These are phyloP conservation scores for Hirsutella rhossiliensis DNA, from an alignment of 2,329 filamentous ascomycete species.

Conservation along the genomic window DNA sequence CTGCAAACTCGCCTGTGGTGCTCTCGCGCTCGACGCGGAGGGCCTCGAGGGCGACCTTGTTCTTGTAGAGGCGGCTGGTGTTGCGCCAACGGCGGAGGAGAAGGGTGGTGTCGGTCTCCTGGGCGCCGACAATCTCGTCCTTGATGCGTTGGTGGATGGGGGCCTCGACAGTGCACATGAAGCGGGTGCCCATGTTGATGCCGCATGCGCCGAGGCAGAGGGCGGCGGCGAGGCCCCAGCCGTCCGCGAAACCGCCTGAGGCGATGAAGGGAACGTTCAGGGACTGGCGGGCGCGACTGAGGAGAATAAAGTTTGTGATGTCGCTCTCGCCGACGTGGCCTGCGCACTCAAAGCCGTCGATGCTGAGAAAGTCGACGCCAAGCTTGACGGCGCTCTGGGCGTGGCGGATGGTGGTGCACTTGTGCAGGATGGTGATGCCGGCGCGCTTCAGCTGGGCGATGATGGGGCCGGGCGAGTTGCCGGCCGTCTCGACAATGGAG, in stretches of 20 bases:
- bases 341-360: conserved; percentile 96
- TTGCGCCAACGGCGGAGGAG: conserved; percentile 88
- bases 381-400: conserved; percentile 85
- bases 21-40: conserved; percentile 76
- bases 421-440: conserved; percentile 75
- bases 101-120: conserved; percentile 85
- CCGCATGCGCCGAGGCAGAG: conserved; percentile 82
- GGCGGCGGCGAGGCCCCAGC: conserved; percentile 82
- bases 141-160: conserved; percentile 93
- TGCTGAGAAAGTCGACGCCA: conserved; percentile 91
- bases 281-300: conserved; percentile 72
- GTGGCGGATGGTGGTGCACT: conserved; percentile 94
- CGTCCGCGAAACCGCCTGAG: conserved; percentile 90
- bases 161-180: conserved; percentile 91
- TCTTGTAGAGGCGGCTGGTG: conserved; percentile 77
- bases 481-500: conserved; percentile 83
- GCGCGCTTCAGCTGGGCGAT: conserved; percentile 80
- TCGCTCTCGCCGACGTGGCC: conserved; percentile 79
- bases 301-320: conserved; percentile 82
- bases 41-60: conserved; percentile 74
- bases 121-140: conserved; percentile 74
- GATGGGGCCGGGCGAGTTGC: conserved; percentile 78
- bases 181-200: conserved; percentile 97
- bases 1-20: conserved; percentile 74
- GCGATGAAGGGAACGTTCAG: conserved; percentile 88